These are phyloP conservation scores for Phanerodontia chrysosporium DNA, from an alignment of 768 basidiomycete genomes.

Conservation along the genomic window DNA sequence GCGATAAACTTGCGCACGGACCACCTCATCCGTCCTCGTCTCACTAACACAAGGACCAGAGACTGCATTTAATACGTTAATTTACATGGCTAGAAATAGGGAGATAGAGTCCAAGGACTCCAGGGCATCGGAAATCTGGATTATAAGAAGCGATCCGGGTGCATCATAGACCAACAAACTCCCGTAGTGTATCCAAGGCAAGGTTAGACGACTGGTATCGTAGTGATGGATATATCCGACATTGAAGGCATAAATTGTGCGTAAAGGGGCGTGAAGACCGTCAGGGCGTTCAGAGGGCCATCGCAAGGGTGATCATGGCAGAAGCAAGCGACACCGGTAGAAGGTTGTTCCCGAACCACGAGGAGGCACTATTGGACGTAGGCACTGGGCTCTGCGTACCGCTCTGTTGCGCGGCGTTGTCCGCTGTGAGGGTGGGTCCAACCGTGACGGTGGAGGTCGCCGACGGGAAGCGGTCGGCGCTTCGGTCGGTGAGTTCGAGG, in stretches of 20 bases:
- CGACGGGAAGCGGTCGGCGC: too few species aligned
- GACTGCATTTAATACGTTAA: neutral
- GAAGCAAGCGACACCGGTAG: neutral
- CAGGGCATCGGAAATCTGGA: too few species aligned
- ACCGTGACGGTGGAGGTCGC: too few species aligned
- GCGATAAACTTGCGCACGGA: conserved; percentile 10
- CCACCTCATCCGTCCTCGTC: neutral
- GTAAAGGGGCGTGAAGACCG: neutral
- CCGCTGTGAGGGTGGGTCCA: neutral
- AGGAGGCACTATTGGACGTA: neutral
- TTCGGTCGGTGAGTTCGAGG: neutral
- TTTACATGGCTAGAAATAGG: too few species aligned
- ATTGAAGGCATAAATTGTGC: neutral
- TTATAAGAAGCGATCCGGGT: neutral
- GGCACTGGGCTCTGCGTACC: neutral
- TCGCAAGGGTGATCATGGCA: neutral
- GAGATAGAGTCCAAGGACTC: too few species aligned
- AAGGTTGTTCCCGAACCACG: neutral
- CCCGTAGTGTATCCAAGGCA: too few species aligned
- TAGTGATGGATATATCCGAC: neutral
- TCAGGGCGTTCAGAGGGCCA: neutral
- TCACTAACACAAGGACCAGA: neutral
- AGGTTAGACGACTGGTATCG: neutral
- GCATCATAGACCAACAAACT: neutral
- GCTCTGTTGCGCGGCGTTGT: neutral